Evolutionary conservation across 306 rosid genomes (phyloP), one percentile per base, ranked within the genome.

Genomic region (Alnus glutinosa): DNA sequence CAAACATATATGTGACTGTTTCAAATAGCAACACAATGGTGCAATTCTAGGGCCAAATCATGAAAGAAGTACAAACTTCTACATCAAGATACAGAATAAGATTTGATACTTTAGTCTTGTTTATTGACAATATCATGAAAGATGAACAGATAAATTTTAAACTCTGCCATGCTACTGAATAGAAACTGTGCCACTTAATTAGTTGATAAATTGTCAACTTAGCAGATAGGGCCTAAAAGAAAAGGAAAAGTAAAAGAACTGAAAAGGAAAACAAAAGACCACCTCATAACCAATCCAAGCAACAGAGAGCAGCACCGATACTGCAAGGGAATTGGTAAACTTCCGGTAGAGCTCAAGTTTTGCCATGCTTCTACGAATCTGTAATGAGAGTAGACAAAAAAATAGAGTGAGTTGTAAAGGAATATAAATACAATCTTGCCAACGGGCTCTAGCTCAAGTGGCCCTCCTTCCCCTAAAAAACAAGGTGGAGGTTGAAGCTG

Each of bases 241-340:
- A 7, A 36, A 61, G 9, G 23, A 39, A n/a, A 74, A 42, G 62
- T 52, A 42, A 47, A 64, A 50, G 48, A 71, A 69, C 7, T 7
- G 47, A 66, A 55, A 70, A 55, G 37, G 47, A 63, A 61, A 77
- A 14, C 37, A 70, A 81, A 79, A 70, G 64, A 72, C 4, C 72
- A 91, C 97, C 97, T 91, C 97, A 42, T 89, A 88, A 50, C 93
- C 92, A 74, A 91, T 91, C 93, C 97, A 91, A 82, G 86, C 11
- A 32, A 91, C 87, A 28, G 97, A 91, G 61, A 89, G 89, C 78
- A 91, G 80, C 77, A 91, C 92, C 37, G 97, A 85, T 78, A 85
- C 89, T 13, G 97, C 97, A 86, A 91, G 93, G 75, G 83, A 82
- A 85, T 91, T 89, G n/a, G 97, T 89, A 81, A 91, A 91, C 70